Percentiles rank a stretch among this genome's conserved stretches.
Evolutionary conservation across 495 filamentous ascomycete genomes (phyloP).

Genomic region (Annulohypoxylon bovei): DNA sequence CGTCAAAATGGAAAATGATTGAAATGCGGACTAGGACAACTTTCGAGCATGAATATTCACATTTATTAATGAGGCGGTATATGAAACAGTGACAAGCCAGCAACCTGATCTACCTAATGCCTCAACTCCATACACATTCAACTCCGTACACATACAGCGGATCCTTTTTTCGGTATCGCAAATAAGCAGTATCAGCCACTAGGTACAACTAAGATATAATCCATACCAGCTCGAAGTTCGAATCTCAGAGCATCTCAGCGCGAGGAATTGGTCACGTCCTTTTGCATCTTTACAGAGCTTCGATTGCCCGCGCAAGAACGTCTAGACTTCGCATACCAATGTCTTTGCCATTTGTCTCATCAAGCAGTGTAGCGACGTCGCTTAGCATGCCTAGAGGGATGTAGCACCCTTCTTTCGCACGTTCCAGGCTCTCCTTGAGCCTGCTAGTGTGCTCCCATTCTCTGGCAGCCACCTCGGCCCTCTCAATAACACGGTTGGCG

Average conservation of each 20-base stretch:
- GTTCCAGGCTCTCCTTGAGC: conserved; percentile 87
- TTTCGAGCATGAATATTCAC: neutral
- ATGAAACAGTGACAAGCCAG: neutral
- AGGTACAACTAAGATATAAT: conserved; percentile 10
- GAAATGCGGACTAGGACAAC: neutral
- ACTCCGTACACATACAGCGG: conserved; percentile 5
- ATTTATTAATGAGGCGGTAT: neutral
- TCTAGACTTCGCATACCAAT: conserved; percentile 66
- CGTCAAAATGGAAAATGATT: neutral
- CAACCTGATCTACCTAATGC: conserved; percentile 6
- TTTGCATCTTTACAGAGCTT: conserved; percentile 65
- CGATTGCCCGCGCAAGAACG: conserved; percentile 80
- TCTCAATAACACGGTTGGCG: conserved; percentile 78
- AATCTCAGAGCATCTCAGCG: neutral
- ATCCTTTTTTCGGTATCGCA: neutral
- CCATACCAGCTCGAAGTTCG: neutral
- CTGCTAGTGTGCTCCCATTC: conserved; percentile 96
- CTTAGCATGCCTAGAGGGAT: conserved; percentile 90
- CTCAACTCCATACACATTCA: conserved; percentile 11
- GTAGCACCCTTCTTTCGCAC: conserved; percentile 76
- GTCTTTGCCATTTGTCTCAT: conserved; percentile 61
- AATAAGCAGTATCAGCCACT: neutral
- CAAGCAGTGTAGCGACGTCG: conserved; percentile 86
- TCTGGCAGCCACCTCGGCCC: conserved; percentile 88
- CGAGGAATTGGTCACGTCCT: neutral